Base-by-base conservation (phyloP, 352 stramenopile species). In the Globisporangium spinosum region DNA sequence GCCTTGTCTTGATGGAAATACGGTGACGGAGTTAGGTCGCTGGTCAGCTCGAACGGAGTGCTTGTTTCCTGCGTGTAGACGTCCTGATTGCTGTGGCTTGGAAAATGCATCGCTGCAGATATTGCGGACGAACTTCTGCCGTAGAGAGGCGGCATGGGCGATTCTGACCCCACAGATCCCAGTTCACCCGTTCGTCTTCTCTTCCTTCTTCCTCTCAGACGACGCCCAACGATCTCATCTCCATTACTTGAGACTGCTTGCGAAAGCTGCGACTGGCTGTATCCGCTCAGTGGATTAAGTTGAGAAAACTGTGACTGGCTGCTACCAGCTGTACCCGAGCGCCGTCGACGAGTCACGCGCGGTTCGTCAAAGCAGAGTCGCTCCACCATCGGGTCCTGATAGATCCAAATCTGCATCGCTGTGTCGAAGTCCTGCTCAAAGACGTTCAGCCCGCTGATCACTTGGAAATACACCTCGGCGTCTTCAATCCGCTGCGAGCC, bases 401-500 rank as follows among this genome's bases (percentile, higher is more conserved):
- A 76, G 53, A 80, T 75, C 69, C 83, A 77, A 55, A 88, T 87
- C 66, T 85, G 68, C 78, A 90, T 90, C 23, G 79, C 78, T 45
- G 79, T 85, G 70, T 88, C 82, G 58, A 88, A 90, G 58, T 88
- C 82, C 65, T 90, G 82, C 54, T 80, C 69, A 57, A 90, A 88
- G 27, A 90, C 77, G 34, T 79, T 65, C 61, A 90, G 66, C 5
- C 57, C 56, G 45, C 35, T 29, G 65, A 70, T 54, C 40, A 49
- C 40, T 3, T 49, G 40, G 40, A 49, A 49, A 17, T 49, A 49
- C 4, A 49, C 15, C 15, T 49, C 40, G 4, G 40, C 40, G 15
- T 49, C 40, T 49, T 49, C 40, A 49, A 49, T 4, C 1, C 40
- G 40, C 40, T 49, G 40, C 13, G 40, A 49, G 15, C 40, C 15